Evolutionary conservation across 2,329 filamentous ascomycete genomes (phyloP).

Genomic region (Albophoma yamanashiensis): DNA sequence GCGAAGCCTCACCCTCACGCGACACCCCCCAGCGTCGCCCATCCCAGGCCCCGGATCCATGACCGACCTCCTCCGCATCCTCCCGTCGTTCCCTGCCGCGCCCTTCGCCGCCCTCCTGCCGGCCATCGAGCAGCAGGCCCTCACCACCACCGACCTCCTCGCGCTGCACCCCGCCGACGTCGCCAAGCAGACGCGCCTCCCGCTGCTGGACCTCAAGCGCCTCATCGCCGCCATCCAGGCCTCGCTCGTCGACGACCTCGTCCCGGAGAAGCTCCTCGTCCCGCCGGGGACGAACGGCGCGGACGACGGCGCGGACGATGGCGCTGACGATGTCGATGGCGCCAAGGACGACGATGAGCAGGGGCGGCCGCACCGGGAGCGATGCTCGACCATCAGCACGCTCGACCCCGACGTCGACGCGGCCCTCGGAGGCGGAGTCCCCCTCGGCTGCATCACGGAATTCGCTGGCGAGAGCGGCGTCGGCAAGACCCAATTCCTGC

Average conservation of each 20-base stretch:
- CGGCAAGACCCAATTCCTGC: conserved; percentile 90
- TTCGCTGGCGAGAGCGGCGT: conserved; percentile 87
- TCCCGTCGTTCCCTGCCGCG: conserved; percentile 67
- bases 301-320: not conserved
- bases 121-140: conserved; percentile 63
- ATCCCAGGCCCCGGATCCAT: conserved; percentile 33
- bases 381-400: conserved; percentile 56
- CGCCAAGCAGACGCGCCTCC: conserved; percentile 74
- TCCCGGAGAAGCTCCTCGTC: conserved; percentile 9
- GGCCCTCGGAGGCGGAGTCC: conserved; percentile 66
- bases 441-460: conserved; percentile 73
- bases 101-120: conserved; percentile 67
- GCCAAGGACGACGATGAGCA: not conserved
- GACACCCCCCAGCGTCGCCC: not conserved
- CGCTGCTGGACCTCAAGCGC: conserved; percentile 68
- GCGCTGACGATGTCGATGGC: too few relatives aligned
- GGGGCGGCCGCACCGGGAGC: not conserved
- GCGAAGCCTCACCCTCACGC: not conserved
- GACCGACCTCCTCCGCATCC: conserved; percentile 76
- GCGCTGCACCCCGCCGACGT: conserved; percentile 74
- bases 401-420: conserved; percentile 64
- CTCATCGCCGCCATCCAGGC: conserved; percentile 57
- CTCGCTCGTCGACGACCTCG: conserved; percentile 54
- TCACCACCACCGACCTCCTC: conserved; percentile 77
- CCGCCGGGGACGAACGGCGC: not conserved